Evolutionary conservation across 805 yeast genomes (phyloP), one percentile per base, ranked within the genome.

Genomic region (Isabelozyma rhagii): DNA sequence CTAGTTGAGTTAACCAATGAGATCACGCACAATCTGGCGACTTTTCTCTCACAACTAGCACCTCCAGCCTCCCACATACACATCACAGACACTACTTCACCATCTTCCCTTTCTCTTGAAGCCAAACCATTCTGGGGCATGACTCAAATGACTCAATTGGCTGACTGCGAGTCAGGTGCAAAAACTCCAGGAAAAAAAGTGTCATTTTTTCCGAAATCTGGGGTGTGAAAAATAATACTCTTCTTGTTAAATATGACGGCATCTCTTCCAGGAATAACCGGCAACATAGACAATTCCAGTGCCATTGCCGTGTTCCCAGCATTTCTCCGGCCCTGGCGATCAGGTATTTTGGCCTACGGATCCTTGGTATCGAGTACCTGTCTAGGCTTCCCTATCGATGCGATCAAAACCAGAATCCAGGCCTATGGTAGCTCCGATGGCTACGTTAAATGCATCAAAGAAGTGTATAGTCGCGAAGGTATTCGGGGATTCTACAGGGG

Each of bases 351-450:
- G 48, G 85, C 90, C 1, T 83, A 80, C 54, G 58, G 78, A 1
- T 71, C 88, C 3, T 82, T 87, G 0, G 59, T 83, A 31, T 66
- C 76, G 11, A 76, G 88, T 25, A 82, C 86, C 1, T 67, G 78
- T 2, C 75, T 81, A 13, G 91, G 90, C 13, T 87, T 82, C 56
- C 94, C 94, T 1, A 65, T 87, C 38, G 94, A 87, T 61, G 82
- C 90, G 15, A 72, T 87, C 53, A 87, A 87, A 63, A 87, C 92
- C 0, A 70, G 93, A 49, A 82, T 85, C 81, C 94, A 87, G 61
- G 83, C 92, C 0, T 82, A 84, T 58, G 69, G 75, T 45, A 50
- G 50, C 44, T 87, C 78, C 64, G 66, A 67, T n/a, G 74, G 77
- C 44, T 72, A 81, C 13, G 59, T 71, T 46, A 78, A 78, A 44